phyloP scores from a whole-genome alignment of 2,329 filamentous ascomycete genomes.

The Pseudocercospora ulei region DNA sequence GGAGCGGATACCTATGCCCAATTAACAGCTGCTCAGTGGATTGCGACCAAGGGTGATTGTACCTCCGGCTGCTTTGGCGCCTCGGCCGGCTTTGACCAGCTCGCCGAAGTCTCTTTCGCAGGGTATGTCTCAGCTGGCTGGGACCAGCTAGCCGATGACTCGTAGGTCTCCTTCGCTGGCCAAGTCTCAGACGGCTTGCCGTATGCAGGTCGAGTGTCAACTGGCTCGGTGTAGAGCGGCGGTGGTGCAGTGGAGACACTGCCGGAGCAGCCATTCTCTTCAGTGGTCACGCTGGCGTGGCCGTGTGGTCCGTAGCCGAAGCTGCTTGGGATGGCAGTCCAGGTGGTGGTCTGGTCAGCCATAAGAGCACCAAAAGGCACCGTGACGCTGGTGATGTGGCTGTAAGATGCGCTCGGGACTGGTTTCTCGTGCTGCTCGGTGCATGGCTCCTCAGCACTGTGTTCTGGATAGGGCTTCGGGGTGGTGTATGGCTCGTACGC shows the following conservation, averaged over 20 bases:
- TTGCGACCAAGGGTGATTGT: neutral
- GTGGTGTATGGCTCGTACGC: no score
- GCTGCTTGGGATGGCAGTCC: slow-evolving; percentile 8
- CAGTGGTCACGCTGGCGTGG: slow-evolving; percentile 3
- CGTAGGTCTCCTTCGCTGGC: slow-evolving; percentile 4
- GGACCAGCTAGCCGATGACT: slow-evolving; percentile 1
- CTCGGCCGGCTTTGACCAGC: slow-evolving; percentile 1
- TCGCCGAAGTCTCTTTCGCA: slow-evolving; percentile 3
- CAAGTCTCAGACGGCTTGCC: slow-evolving; percentile 6
- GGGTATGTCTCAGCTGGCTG: neutral
- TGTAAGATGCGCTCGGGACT: neutral
- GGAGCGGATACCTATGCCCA: neutral
- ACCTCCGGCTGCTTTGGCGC: no score
- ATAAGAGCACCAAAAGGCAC: slow-evolving; percentile 6
- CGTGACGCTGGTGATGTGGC: slow-evolving; percentile 5
- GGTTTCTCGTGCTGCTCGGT: slow-evolving; percentile 7
- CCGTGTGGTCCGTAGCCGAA: neutral
- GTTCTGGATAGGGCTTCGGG: neutral
- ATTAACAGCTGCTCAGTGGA: neutral
- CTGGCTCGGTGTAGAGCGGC: slow-evolving; percentile 6
- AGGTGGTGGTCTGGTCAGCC: slow-evolving; percentile 6
- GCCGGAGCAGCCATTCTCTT: slow-evolving; percentile 2
- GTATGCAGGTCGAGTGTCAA: neutral
- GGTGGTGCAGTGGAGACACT: slow-evolving; percentile 4
- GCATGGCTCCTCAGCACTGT: slow-evolving; percentile 1